A percentile compares a stretch with the other conserved stretches of the same genome.
phyloP scores from a whole-genome alignment of 129 eudicot genomes.

The Centaurea solstitialis region DNA sequence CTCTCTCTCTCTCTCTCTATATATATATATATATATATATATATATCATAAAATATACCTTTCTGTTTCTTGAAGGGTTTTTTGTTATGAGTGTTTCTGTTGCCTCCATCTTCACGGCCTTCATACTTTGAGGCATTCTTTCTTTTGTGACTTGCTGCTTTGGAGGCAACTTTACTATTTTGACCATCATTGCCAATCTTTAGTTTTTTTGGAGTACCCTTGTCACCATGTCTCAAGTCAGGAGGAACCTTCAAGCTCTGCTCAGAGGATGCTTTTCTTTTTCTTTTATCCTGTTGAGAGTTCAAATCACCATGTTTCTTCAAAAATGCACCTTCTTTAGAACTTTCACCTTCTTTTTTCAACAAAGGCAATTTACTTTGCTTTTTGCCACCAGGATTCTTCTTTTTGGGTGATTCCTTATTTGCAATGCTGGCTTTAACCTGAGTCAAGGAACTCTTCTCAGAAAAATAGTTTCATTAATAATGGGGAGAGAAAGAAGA shows the following conservation, averaged over 20 bases:
- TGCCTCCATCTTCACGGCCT: constrained; percentile 25
- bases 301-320: constrained; percentile 21
- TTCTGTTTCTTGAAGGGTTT: constrained; percentile 37
- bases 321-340: constrained; percentile 14
- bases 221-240: constrained; percentile 12
- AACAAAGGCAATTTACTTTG: neutral
- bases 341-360: constrained; percentile 19
- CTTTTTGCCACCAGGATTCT: constrained; percentile 17
- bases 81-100: constrained; percentile 27
- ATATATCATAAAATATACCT: constrained; percentile 20
- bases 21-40: no score
- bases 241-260: constrained; percentile 22
- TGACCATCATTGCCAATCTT: constrained; percentile 25
- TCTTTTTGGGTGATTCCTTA: constrained; percentile 29
- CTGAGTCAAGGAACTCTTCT: constrained; percentile 18
- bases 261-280: constrained; percentile 27
- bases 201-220: constrained; percentile 24
- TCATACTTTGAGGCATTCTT: constrained; percentile 22
- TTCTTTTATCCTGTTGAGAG: constrained; percentile 27
- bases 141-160: constrained; percentile 36
- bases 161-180: constrained; percentile 22
- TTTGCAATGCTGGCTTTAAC: constrained; percentile 22
- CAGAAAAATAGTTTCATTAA: neutral
- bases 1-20: no score
- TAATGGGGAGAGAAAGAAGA: neutral